A percentile compares a stretch with the other conserved stretches of the same genome.
phyloP scores from a whole-genome alignment of 2,329 filamentous ascomycete species.

The Exserohilum turcica region DNA sequence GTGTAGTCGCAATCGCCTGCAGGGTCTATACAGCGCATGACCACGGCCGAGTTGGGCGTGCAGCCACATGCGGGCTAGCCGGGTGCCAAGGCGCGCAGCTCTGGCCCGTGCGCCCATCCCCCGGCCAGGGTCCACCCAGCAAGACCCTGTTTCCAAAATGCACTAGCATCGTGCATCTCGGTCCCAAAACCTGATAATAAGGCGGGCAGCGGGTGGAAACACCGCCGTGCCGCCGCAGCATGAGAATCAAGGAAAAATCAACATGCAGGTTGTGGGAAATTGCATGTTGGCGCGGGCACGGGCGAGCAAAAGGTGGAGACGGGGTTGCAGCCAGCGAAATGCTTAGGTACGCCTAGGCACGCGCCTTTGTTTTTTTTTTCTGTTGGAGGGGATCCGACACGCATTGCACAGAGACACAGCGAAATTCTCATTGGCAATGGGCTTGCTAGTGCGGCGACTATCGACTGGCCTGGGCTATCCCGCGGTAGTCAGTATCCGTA shows the following conservation, averaged over 20 bases:
- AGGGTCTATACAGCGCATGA: constrained; percentile 3
- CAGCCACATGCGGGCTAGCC: not conserved
- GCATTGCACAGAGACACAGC: not conserved
- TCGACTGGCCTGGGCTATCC: not conserved
- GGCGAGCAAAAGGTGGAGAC: not conserved
- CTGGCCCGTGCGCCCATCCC: not conserved
- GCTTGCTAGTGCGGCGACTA: not conserved
- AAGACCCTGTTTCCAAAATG: constrained; percentile 8
- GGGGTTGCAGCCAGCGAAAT: not conserved
- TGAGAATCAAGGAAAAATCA: not conserved
- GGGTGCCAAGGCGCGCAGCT: not conserved
- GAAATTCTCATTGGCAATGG: too few species aligned
- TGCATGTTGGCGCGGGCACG: not conserved
- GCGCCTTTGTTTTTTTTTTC: not conserved
- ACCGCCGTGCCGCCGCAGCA: constrained; percentile 3
- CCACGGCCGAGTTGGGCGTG: constrained; percentile 2
- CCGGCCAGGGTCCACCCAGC: not conserved
- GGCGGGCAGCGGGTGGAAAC: not conserved
- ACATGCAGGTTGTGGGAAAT: not conserved
- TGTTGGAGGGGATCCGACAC: not conserved
- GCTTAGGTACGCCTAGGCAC: not conserved
- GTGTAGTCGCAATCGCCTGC: constrained; percentile 1
- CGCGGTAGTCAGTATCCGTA: not conserved
- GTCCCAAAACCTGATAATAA: constrained; percentile 5
- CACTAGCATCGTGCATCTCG: constrained; percentile 9